phyloP scores from a whole-genome alignment of 208 protist species.

The Trypanosoma avium region DNA sequence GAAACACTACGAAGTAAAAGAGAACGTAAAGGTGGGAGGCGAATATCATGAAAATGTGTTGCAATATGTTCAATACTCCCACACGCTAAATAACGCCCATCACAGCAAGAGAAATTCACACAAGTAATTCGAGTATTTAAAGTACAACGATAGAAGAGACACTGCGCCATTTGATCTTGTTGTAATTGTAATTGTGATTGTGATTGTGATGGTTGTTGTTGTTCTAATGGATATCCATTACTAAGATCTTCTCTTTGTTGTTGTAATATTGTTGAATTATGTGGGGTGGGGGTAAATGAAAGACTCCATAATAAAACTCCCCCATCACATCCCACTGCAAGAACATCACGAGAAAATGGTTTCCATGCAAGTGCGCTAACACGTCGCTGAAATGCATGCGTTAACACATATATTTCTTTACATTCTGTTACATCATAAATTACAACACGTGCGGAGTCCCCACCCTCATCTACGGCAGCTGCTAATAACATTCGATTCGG shows the following conservation, averaged over 20 bases:
- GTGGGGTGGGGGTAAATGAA: slow-evolving; percentile 13
- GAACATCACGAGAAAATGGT: slow-evolving; percentile 53
- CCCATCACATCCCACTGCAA: slow-evolving; percentile 72
- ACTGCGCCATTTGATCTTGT: slow-evolving; percentile 28
- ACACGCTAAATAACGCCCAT: slow-evolving; percentile 64
- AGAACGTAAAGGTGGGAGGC: slow-evolving; percentile 27
- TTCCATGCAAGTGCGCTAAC: slow-evolving; percentile 74
- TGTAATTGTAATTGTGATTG: slow-evolving; percentile 2
- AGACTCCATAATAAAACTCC: slow-evolving; percentile 78
- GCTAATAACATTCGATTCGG: slow-evolving; percentile 54
- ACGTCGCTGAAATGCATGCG: slow-evolving; percentile 72
- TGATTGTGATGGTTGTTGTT: neutral
- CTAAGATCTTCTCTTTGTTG: too few relatives aligned
- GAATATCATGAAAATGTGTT: slow-evolving; percentile 60
- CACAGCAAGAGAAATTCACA: slow-evolving; percentile 47
- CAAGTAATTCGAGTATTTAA: slow-evolving; percentile 39
- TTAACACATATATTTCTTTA: slow-evolving; percentile 42
- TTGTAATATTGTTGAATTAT: slow-evolving; percentile 1
- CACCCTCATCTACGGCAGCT: slow-evolving; percentile 61
- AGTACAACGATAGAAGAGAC: slow-evolving; percentile 65
- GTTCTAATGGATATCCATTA: too few relatives aligned
- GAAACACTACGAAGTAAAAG: slow-evolving; percentile 23
- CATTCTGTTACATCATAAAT: slow-evolving; percentile 58
- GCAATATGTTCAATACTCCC: slow-evolving; percentile 45
- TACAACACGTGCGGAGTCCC: slow-evolving; percentile 42